Percentiles rank a stretch among this genome's conserved stretches.
These are phyloP conservation scores for Pyrus hybrid DNA, from an alignment of 331 rosid genomes.

Conservation along the genomic window DNA sequence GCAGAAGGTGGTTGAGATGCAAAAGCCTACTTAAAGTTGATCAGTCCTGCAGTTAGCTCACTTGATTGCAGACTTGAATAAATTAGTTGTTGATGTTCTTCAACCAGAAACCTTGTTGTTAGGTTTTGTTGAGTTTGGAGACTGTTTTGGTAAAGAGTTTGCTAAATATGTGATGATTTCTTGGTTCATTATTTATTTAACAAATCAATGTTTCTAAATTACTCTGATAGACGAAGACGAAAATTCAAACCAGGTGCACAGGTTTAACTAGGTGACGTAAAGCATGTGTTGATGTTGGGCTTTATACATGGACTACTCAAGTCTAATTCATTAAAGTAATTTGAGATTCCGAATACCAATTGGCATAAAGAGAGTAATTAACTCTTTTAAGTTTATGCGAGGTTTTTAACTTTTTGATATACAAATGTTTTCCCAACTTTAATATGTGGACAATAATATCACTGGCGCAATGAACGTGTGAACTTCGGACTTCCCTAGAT, in stretches of 20 bases:
- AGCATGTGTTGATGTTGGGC: not conserved
- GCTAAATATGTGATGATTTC: too few species aligned
- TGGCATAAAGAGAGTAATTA: too few species aligned
- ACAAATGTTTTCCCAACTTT: not conserved
- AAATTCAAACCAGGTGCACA: too few species aligned
- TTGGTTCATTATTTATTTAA: too few species aligned
- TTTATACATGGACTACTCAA: not conserved
- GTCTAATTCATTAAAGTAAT: too few species aligned
- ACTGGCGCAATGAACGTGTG: fast-evolving
- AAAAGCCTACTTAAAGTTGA: constrained; percentile 7
- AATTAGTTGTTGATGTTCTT: not conserved
- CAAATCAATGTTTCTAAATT: not conserved
- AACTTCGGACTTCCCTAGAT: not conserved
- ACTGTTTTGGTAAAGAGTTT: not conserved
- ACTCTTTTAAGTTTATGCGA: too few species aligned
- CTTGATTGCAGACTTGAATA: not conserved
- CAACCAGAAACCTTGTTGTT: not conserved
- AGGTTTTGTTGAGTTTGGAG: not conserved
- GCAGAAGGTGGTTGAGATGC: constrained; percentile 53
- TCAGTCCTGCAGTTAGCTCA: not conserved
- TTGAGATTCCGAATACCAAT: too few species aligned
- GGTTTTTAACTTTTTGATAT: too few species aligned
- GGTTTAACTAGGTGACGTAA: not conserved
- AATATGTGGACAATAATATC: not conserved
- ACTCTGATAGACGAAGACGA: too few species aligned